Percentiles rank a stretch among this genome's conserved stretches.
Conservation (phyloP, 176 grass and related monocot genomes). For the Luzula sylvatica region DNA sequence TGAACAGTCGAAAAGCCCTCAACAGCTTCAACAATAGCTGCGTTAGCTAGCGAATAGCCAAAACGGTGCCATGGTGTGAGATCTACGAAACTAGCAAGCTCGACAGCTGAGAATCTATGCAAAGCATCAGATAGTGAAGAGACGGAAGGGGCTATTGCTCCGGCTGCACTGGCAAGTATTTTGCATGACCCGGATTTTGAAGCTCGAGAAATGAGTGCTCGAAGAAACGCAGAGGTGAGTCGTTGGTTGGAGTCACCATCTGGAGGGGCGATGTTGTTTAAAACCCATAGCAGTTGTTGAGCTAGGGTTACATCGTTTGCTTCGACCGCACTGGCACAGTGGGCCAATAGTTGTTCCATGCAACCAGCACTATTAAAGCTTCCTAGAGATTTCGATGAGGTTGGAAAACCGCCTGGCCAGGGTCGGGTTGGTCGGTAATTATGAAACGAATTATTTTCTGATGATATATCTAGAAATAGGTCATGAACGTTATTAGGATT, state of each 20-base stretch:
- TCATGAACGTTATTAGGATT: conserved; percentile 35
- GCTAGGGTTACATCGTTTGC: conserved; percentile 90
- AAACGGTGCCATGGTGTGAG: conserved; percentile 98
- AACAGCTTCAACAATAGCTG: conserved; percentile 66
- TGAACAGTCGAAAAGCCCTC: conserved; percentile 68
- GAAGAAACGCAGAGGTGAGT: conserved; percentile 78
- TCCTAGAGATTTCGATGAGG: conserved; percentile 50
- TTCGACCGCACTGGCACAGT: conserved; percentile 97
- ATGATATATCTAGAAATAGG: conserved; percentile 41
- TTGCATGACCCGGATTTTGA: conserved; percentile 80
- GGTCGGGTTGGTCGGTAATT: conserved; percentile 2
- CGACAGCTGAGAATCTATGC: conserved; percentile 78
- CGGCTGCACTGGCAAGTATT: conserved; percentile 42
- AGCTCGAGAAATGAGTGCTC: conserved; percentile 69
- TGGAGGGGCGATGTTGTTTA: conserved; percentile 92
- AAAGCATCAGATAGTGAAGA: conserved; percentile 41
- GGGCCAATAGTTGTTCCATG: conserved; percentile 98
- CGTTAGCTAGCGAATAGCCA: conserved; percentile 73
- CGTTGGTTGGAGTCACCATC: conserved; percentile 91
- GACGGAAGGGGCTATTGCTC: conserved; percentile 4
- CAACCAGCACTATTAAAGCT: conserved; percentile 59
- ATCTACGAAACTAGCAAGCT: conserved; percentile 81
- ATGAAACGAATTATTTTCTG: conserved; percentile 13
- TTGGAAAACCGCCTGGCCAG: conserved; percentile 34
- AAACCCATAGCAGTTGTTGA: conserved; percentile 96